A percentile compares a stretch with the other conserved stretches of the same genome.
Conservation (phyloP, 2,329 filamentous ascomycete species). For the Colletotrichum paranaense region DNA sequence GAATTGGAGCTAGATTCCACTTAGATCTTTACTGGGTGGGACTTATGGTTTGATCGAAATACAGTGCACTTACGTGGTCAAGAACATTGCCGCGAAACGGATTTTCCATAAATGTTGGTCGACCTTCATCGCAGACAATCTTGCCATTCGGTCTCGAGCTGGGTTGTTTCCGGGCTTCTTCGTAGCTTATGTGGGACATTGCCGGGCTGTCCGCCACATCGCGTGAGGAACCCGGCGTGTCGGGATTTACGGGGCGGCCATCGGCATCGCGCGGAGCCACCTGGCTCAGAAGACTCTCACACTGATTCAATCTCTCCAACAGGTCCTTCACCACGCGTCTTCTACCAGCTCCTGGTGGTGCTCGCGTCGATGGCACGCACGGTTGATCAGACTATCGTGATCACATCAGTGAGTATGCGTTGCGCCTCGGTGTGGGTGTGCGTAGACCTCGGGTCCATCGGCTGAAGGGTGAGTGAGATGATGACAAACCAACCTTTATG, state of each 20-base stretch:
- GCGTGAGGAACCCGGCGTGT: not conserved
- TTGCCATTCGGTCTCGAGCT: constrained; percentile 49
- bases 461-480: not conserved
- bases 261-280: constrained; percentile 20
- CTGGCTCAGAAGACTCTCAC: constrained; percentile 22
- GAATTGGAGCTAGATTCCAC: constrained; percentile 13
- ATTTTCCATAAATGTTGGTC: constrained; percentile 67
- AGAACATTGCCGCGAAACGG: constrained; percentile 64
- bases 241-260: not conserved
- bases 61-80: constrained; percentile 59
- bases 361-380: constrained; percentile 24
- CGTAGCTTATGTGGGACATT: constrained; percentile 24
- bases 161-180: constrained; percentile 17
- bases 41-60: not conserved
- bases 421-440: not conserved
- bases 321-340: constrained; percentile 20
- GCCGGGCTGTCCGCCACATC: constrained; percentile 4
- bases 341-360: constrained; percentile 16
- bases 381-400: constrained; percentile 51
- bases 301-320: constrained; percentile 23
- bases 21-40: too few species aligned
- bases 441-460: not conserved
- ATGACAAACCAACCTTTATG: constrained; percentile 42
- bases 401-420: constrained; percentile 60
- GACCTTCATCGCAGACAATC: constrained; percentile 65